phyloP scores from a whole-genome alignment of 495 filamentous ascomycete genomes.

The Glarea lozoyensis region DNA sequence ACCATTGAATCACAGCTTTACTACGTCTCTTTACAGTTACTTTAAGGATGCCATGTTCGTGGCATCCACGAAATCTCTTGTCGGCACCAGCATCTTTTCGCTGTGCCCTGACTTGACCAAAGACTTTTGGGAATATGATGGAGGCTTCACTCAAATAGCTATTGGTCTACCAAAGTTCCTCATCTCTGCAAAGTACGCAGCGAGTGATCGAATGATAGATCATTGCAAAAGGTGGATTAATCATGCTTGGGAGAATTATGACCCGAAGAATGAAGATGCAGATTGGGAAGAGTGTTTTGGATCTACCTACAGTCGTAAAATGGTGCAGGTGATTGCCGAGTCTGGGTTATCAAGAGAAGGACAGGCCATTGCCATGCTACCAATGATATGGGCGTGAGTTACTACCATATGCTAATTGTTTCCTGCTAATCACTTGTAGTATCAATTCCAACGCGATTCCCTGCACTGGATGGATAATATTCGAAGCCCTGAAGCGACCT shows the following conservation, averaged over 20 bases:
- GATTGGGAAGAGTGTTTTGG: constrained; percentile 25
- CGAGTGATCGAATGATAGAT: constrained; percentile 5
- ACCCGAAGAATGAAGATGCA: constrained; percentile 6
- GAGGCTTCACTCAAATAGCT: neutral
- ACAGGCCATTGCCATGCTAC: neutral
- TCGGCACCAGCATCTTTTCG: constrained; percentile 1
- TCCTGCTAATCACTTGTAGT: neutral
- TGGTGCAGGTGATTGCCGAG: constrained; percentile 16
- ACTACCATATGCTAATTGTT: neutral
- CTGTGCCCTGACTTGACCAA: constrained; percentile 1
- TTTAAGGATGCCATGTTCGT: constrained; percentile 3
- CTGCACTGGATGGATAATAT: constrained; percentile 5
- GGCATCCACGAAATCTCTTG: neutral
- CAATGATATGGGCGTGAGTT: constrained; percentile 9
- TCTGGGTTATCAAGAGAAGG: constrained; percentile 8
- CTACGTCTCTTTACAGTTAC: neutral
- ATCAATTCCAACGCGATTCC: constrained; percentile 11
- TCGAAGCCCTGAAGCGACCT: constrained; percentile 6
- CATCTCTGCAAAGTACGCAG: neutral
- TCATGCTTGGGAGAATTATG: neutral
- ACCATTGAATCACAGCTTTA: neutral
- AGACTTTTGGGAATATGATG: constrained; percentile 3
- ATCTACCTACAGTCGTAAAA: constrained; percentile 15
- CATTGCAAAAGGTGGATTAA: constrained; percentile 1
- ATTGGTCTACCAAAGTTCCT: constrained; percentile 5